Base-by-base conservation (phyloP, 805 yeast genomes). In the Nakazawaea molendinolei region DNA sequence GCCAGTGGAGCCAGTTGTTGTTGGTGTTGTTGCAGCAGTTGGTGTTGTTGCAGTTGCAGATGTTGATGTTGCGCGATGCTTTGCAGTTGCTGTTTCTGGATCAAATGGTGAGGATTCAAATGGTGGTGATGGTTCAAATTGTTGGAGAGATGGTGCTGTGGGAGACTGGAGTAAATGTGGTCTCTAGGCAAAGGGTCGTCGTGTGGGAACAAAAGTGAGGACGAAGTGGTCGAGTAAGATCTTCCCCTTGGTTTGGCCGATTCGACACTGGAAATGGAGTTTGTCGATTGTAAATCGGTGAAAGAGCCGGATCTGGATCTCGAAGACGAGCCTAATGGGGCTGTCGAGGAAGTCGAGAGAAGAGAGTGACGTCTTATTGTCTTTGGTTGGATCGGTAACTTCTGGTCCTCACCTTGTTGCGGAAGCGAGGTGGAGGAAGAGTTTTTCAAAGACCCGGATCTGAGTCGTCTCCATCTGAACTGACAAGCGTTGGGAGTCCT, bases 401-500 rank as follows among this genome's bases (percentile, higher is more conserved):
- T 19, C 20, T 23, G 21, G 13, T 20, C 28, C 19, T 38, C 33
- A 26, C n/a, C 22, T 22, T 16, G 19, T 27, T 27, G 24, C 8
- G 23, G 21, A 12, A 28, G 25, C 16, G 30, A 30, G 31, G 41
- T 52, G 31, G 27, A 39, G 2, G 45, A 36, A 14, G 50, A 33
- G 30, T 46, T 44, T 19, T 65, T 55, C 27, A 65, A 46, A 12
- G 66, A 58, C 8, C 71, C 69, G 8, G 63, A 54, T 47, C 64
- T 72, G 31, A 78, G 60, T 43, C 95, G 60, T 53, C 95, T 71
- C 95, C 95, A 86, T 47, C 95, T 71, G 52, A 84, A 84, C 60
- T 84, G 94, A 49, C 95, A 84, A 2, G 94, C 94, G 53, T 84
- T 86, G 23, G 95, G 90, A 2, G 95, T 86, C 50, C 95, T 64